Percentiles rank a stretch among this genome's conserved stretches.
Conservation (phyloP, 2,329 filamentous ascomycete genomes). For the Calonectria hawksworthii region DNA sequence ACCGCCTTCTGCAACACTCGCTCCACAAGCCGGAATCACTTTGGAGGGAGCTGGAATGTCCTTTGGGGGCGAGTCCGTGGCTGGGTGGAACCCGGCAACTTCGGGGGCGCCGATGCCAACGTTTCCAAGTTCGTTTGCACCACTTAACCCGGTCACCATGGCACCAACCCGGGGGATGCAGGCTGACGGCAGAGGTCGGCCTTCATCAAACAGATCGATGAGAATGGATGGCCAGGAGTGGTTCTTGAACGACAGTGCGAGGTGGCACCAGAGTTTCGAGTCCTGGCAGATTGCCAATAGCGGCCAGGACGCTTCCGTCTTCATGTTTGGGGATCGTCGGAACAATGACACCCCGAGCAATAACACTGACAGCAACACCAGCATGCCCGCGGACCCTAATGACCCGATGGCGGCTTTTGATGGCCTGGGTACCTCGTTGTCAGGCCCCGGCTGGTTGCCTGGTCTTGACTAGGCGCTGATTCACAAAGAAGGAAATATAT, state of each 20-base stretch:
- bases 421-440: slow-evolving; percentile 49
- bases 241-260: slow-evolving; percentile 70
- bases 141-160: slow-evolving; percentile 34
- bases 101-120: slow-evolving; percentile 38
- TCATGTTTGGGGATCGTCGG: slow-evolving; percentile 46
- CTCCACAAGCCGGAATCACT: slow-evolving; percentile 36
- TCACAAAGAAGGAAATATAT: background rate
- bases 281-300: slow-evolving; percentile 60
- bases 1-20: slow-evolving; percentile 23
- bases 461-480: slow-evolving; percentile 50
- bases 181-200: slow-evolving; percentile 39
- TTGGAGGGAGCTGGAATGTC: slow-evolving; percentile 39
- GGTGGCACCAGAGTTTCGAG: slow-evolving; percentile 71
- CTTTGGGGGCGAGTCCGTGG: slow-evolving; percentile 43
- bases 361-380: slow-evolving; percentile 30
- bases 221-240: slow-evolving; percentile 68
- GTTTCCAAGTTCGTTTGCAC: slow-evolving; percentile 31
- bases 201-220: slow-evolving; percentile 37
- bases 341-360: slow-evolving; percentile 39
- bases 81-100: slow-evolving; percentile 43
- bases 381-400: slow-evolving; percentile 36
- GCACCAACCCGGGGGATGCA: slow-evolving; percentile 28
- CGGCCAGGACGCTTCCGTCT: slow-evolving; percentile 44
- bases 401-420: slow-evolving; percentile 49
- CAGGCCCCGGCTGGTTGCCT: slow-evolving; percentile 52